Base-by-base conservation (phyloP, 2,329 filamentous ascomycete genomes). In the Arthrinium phaeospermum region DNA sequence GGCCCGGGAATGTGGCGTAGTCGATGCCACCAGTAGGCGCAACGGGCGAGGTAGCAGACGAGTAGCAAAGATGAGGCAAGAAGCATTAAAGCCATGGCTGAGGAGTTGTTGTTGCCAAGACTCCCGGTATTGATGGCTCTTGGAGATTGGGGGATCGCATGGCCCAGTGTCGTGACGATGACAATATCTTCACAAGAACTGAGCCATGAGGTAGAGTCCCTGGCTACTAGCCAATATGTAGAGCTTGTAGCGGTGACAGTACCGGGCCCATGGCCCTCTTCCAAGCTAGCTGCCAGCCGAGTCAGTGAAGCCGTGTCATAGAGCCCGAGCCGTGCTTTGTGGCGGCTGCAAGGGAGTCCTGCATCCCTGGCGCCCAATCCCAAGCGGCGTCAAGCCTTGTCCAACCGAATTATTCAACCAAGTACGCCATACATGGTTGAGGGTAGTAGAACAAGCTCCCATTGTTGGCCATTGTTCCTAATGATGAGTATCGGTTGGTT, bases 1-100 rank as follows among this genome's bases (percentile, higher is more conserved):
- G 68, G 68, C 0, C 68, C 68, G 1, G 68, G 68, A 19, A 70
- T 45, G 24, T 70, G 68, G 12, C 68, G 45, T 7, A 70, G 68
- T 24, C 47, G 68, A 30, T 70, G 37, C 68, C 68, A 70, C 34
- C n/a, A 30, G 47, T 70, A 57, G 12, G n/a, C 30, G 0, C 24
- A 4, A n/a, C 12, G 34, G 10, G 57, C 57, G 3, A 41, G 1
- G 19, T 37, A 41, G 19, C 57, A 41, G 30, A n/a, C 1, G 57
- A 64, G 34, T 24, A 64, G 4, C 34, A 64, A n/a, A 4, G 5
- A 41, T 14, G 22, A 41, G 2, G 12, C 34, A 14, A 64, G 34
- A 13, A 34, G 10, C 4, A n/a, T n/a, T 5, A 5, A 12, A 41
- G 19, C 57, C 57, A 41, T 64, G 57, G 10, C 30, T 34, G 53